phyloP scores from a whole-genome alignment of 768 basidiomycete species.

The Trametes elegans region DNA sequence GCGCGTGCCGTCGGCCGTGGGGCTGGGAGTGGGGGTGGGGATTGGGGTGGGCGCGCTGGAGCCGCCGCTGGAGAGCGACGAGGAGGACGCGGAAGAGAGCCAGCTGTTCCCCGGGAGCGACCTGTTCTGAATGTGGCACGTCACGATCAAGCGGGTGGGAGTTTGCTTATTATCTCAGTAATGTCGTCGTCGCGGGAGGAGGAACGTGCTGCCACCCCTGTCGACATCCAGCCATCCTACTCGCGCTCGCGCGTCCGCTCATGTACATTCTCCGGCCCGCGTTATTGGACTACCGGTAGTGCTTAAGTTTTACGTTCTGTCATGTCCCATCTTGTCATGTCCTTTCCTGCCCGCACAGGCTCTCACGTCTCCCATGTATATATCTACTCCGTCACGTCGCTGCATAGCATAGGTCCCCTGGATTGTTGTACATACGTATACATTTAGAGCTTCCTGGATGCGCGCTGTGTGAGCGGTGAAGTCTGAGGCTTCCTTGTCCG shows the following conservation, averaged over 20 bases:
- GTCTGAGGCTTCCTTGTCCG: too few species aligned
- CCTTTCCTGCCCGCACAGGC: neutral
- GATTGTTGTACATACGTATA: conserved; percentile 19
- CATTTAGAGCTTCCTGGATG: conserved; percentile 1
- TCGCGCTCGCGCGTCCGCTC: neutral
- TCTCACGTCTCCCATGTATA: conserved; percentile 1
- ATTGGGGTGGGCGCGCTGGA: conserved; percentile 3
- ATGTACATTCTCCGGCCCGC: neutral
- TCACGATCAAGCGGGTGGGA: too few species aligned
- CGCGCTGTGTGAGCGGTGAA: neutral
- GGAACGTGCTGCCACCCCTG: neutral
- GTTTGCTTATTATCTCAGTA: conserved; percentile 5
- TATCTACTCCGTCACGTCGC: conserved; percentile 11
- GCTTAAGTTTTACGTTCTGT: neutral
- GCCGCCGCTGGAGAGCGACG: conserved; percentile 25
- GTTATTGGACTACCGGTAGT: neutral
- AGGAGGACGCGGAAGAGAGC: conserved; percentile 32
- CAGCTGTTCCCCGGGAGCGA: conserved; percentile 45
- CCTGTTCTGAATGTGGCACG: conserved; percentile 40
- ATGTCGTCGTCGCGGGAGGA: neutral
- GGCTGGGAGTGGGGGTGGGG: neutral
- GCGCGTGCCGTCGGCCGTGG: conserved; percentile 16
- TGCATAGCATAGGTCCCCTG: conserved; percentile 11
- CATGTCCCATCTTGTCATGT: neutral
- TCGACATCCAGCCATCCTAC: too few species aligned